Evolutionary conservation across 208 protist genomes (phyloP).

Genomic region (Acanthamoeba rhysodes): DNA sequence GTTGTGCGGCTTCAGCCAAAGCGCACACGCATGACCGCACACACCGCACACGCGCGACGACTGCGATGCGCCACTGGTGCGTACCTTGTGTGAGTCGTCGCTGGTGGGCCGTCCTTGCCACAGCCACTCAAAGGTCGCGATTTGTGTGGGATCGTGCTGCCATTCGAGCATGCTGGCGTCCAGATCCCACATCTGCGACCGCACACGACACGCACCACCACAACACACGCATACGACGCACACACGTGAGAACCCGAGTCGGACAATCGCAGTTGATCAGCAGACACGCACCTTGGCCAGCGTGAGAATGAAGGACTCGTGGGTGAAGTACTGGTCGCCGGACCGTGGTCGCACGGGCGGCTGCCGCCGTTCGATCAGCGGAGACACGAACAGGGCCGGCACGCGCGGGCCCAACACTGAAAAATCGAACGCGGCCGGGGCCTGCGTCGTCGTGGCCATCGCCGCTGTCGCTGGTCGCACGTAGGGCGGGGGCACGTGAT

Average conservation of each 20-base stretch:
- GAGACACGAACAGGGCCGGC: constrained; percentile 44
- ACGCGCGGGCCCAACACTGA: constrained; percentile 60
- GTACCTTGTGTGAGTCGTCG: not conserved
- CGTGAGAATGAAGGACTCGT: constrained; percentile 59
- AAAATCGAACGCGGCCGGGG: not conserved
- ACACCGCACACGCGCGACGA: not conserved
- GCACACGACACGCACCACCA: not conserved
- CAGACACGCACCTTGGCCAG: not conserved
- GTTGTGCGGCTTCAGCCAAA: not conserved
- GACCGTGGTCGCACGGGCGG: constrained; percentile 11
- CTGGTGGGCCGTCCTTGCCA: not conserved
- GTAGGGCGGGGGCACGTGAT: constrained; percentile 10
- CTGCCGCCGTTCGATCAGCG: not conserved
- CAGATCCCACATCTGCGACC: constrained; percentile 8
- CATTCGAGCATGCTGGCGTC: constrained; percentile 16
- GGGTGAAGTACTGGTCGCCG: not conserved
- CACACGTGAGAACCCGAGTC: not conserved
- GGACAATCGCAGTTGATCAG: not conserved
- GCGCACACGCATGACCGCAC: not conserved
- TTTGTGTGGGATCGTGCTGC: constrained; percentile 45
- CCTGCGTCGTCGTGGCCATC: not conserved
- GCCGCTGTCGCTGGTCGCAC: not conserved
- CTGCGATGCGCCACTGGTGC: not conserved
- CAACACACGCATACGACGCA: too few species aligned
- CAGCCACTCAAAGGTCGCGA: constrained; percentile 65